Percentiles rank a stretch among this genome's conserved stretches.
phyloP scores from a whole-genome alignment of 441 rosid species.

The Manihot esculenta region DNA sequence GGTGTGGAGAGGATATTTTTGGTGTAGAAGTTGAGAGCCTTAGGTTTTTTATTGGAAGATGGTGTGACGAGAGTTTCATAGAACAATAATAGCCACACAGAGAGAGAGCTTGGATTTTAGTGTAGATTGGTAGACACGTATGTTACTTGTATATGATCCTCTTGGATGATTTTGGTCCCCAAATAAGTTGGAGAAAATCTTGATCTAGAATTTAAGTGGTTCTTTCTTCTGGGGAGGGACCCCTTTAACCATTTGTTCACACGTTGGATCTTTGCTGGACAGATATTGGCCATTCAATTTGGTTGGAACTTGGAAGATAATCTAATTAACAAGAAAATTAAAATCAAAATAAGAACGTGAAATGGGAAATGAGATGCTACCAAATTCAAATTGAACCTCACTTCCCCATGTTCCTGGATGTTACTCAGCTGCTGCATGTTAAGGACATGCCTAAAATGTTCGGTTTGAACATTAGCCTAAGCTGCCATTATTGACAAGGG shows the following conservation, averaged over 20 bases:
- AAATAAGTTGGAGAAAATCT: constrained; percentile 22
- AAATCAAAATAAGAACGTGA: neutral
- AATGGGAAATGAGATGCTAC: neutral
- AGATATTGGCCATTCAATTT: constrained; percentile 15
- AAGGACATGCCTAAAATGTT: neutral
- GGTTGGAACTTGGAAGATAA: neutral
- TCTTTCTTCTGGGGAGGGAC: neutral
- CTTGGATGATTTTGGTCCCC: constrained; percentile 24
- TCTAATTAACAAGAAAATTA: neutral
- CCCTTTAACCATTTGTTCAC: constrained; percentile 12
- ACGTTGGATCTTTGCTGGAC: constrained; percentile 13
- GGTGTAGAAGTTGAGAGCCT: constrained; percentile 20
- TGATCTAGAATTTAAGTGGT: constrained; percentile 27
- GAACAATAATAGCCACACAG: constrained; percentile 35
- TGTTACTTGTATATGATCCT: constrained; percentile 1
- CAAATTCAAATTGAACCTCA: constrained; percentile 10
- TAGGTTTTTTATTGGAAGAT: constrained; percentile 29
- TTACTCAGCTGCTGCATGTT: neutral
- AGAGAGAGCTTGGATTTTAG: constrained; percentile 29
- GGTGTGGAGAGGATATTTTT: constrained; percentile 22
- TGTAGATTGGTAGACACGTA: constrained; percentile 28
- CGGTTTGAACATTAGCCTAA: neutral
- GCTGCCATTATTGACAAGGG: neutral
- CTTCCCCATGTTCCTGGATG: constrained; percentile 17
- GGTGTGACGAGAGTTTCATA: constrained; percentile 18